Conservation (phyloP, 148 eudicot species). For the Spergularia bocconei region DNA sequence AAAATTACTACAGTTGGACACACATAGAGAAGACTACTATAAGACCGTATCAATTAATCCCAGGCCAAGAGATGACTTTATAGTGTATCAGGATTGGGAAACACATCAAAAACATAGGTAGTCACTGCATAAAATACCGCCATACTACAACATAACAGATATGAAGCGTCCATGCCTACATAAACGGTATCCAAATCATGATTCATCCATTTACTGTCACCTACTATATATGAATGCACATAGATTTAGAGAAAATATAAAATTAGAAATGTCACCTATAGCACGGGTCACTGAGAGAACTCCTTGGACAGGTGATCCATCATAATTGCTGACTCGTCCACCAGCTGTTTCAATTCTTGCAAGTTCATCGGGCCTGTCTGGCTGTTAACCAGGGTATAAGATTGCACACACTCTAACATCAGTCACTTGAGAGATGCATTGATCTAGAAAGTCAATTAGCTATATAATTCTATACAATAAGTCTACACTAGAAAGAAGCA, state of each 20-base stretch:
- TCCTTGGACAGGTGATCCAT: constrained; percentile 46
- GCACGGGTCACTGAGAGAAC: constrained; percentile 48
- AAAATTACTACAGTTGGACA: background rate
- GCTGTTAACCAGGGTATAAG: constrained; percentile 23
- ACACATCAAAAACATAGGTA: too few relatives aligned
- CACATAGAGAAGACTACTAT: background rate
- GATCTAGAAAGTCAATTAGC: background rate
- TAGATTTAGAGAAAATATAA: background rate
- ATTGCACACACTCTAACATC: background rate
- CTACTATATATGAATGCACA: background rate
- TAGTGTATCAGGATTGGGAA: too few relatives aligned
- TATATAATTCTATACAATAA: background rate
- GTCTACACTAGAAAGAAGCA: too few relatives aligned
- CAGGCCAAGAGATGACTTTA: too few relatives aligned
- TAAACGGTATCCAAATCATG: background rate
- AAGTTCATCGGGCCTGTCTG: constrained; percentile 45
- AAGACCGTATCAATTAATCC: background rate
- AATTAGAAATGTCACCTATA: constrained; percentile 31
- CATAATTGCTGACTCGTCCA: constrained; percentile 29
- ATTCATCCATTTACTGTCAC: background rate
- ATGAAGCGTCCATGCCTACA: background rate
- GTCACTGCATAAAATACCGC: too few relatives aligned
- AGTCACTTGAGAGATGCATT: background rate
- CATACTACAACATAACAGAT: too few relatives aligned
- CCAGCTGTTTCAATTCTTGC: constrained; percentile 48